A percentile compares a stretch with the other conserved stretches of the same genome.
Conservation (phyloP, 495 filamentous ascomycete genomes). For the Podospora pseudocomata region DNA sequence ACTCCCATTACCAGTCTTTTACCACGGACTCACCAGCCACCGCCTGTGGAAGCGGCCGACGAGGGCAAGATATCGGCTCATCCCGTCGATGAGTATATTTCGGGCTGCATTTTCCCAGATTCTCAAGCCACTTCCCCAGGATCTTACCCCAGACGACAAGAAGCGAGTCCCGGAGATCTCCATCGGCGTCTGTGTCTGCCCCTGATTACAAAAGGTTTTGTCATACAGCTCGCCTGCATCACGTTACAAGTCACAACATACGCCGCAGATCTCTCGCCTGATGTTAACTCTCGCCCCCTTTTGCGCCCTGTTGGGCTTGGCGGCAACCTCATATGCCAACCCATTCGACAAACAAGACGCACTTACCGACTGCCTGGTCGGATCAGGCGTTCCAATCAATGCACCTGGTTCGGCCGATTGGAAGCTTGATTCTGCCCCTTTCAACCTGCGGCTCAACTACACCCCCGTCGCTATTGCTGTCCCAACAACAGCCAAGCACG, state of each 20-base stretch:
- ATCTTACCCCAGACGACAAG: slow-evolving; percentile 18
- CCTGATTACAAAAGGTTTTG: slow-evolving; percentile 6
- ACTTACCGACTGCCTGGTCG: slow-evolving; percentile 39
- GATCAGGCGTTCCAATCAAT: slow-evolving; percentile 33
- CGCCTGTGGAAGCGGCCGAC: slow-evolving; percentile 18
- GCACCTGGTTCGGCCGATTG: slow-evolving; percentile 35
- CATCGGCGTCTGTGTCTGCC: slow-evolving; percentile 4
- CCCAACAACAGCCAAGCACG: slow-evolving; percentile 36
- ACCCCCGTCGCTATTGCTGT: slow-evolving; percentile 41
- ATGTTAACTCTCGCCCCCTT: slow-evolving; percentile 22
- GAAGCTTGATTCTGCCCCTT: slow-evolving; percentile 39
- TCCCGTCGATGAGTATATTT: slow-evolving; percentile 25
- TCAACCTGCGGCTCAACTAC: slow-evolving; percentile 41
- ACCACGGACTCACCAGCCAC: slow-evolving; percentile 9
- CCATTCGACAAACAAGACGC: slow-evolving; percentile 29
- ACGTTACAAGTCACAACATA: slow-evolving; percentile 13
- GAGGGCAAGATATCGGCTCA: slow-evolving; percentile 11
- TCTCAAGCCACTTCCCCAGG: slow-evolving; percentile 21
- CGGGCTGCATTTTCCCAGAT: slow-evolving; percentile 30
- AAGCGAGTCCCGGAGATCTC: slow-evolving; percentile 21
- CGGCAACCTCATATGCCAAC: slow-evolving; percentile 12
- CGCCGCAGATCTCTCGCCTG: background rate
- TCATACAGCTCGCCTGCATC: slow-evolving; percentile 12
- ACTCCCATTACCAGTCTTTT: slow-evolving; percentile 17
- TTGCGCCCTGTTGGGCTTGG: slow-evolving; percentile 26